Base-by-base conservation (phyloP, 129 eudicot genomes). In the Dittrichia graveolens region DNA sequence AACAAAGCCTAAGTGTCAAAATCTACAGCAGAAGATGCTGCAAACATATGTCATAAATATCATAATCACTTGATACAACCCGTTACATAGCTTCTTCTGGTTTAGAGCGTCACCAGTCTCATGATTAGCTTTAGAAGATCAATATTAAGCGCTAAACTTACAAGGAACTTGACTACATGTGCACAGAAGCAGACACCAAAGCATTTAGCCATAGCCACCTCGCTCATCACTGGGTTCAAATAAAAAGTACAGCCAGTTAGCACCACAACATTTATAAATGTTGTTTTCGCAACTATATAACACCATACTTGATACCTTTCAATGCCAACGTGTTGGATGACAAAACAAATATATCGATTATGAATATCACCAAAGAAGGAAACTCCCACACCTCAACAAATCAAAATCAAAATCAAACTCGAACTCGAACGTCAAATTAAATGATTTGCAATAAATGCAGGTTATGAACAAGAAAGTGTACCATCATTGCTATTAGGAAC, bases 251-350 rank as follows among this genome's bases (percentile, higher is more conserved):
- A 35, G 5, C 35, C 9, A 12, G 11, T 46, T 54, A n/a, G 63
- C 68, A 61, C 24, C 35, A 38, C n/a, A 14, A 67, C 24, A 39
- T 31, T 12, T 57, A 9, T 47, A 6, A 12, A 41, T 24, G 46
- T 4, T 8, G 39, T 7, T 72, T 37, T 2, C 6, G 4, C 43
- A 5, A n/a, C 6, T 18, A 37, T 12, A 24, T 19, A 31, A 40
- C 14, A 40, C 37, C 14, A 7, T 49, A 52, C 13, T 45, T 58
- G 80, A 41, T 45, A 86, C 96, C 96, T 47, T 83, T 65, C 59
- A 89, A 78, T 75, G 98, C 92, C 76, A 93, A 80, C 2, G 82
- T 61, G 73, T 93, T 93, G 38, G 98, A 93, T 14, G 98, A 89
- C 73, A 89, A 49, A 50, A 93, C 95, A 74, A 89, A 79, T 71